Base-by-base conservation (phyloP, 257 asterid genomes). In the Paulownia fortunei region DNA sequence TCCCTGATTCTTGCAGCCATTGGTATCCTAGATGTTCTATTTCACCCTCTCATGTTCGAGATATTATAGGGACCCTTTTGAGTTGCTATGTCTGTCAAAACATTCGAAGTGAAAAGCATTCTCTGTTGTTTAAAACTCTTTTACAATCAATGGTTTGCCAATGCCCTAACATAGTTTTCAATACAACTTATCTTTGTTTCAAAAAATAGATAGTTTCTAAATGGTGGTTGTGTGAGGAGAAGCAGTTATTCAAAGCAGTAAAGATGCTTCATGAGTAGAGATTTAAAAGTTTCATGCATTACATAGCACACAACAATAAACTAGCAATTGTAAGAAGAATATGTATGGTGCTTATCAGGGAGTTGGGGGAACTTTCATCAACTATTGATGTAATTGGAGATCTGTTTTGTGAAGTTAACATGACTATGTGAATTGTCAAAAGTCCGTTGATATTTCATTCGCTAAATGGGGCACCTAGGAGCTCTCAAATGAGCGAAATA, bases 1-100 rank as follows among this genome's bases (percentile, higher is more conserved):
- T 26, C 32, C 46, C n/a, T 34, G 56, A 58, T 72, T 56, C 51
- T 60, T 69, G 61, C 23, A 54, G 46, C 32, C 27, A 72, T 41
- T 71, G 72, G 12, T 36, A 6, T 24, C 18, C 30, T 24, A 39
- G 61, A 47, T 71, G 66, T 23, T 70, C 27, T 74, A 18, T 27
- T 58, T 30, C 66, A 21, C 79, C 44, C 0, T 54, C 11, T 60
- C 61, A 54, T 52, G n/a, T 8, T 24, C 9, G 5, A 7, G 49
- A 36, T 59, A 36, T 32, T 66, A 13, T 37, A 23, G 11, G 23
- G 59, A 47, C 30, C 37, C 58, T 36, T 32, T 75, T 4, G 52
- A 76, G 76, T 59, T 49, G 49, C 36, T 15, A 37, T 36, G 19
- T 49, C 30, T 49, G 24, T 58, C 46, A 21, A 44, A 49, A 32